Evolutionary conservation across 73 alveolate genomes (phyloP).

Genomic region (Paramecium caudatum): DNA sequence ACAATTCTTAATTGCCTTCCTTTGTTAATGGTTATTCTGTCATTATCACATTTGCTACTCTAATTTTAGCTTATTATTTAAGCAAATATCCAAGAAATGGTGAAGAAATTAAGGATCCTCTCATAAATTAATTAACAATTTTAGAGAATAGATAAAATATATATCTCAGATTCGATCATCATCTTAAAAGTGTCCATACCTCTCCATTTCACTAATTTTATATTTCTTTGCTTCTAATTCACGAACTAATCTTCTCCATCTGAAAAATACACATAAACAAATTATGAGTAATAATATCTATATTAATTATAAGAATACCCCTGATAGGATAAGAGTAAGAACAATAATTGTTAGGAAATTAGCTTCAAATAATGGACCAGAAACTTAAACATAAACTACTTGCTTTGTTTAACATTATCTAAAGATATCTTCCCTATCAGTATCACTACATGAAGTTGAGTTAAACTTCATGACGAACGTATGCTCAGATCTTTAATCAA

Average conservation of each 20-base stretch:
- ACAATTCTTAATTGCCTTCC: background rate
- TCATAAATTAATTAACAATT: slow-evolving; percentile 34
- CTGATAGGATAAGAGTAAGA: background rate
- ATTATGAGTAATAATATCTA: background rate
- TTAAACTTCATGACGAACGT: background rate
- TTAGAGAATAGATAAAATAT: slow-evolving; percentile 56
- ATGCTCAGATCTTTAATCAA: slow-evolving; percentile 26
- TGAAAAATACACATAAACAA: slow-evolving; percentile 1
- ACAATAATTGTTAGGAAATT: background rate
- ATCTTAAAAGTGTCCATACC: background rate
- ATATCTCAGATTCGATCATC: slow-evolving; percentile 22
- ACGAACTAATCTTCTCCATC: slow-evolving; percentile 20
- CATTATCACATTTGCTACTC: slow-evolving; percentile 25
- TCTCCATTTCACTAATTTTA: slow-evolving; percentile 17
- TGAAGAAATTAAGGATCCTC: slow-evolving; percentile 53
- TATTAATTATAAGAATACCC: background rate
- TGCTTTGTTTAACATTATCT: slow-evolving; percentile 9
- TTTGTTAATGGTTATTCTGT: slow-evolving; percentile 8
- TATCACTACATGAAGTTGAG: slow-evolving; percentile 7
- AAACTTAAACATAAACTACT: background rate
- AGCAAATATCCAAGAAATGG: background rate
- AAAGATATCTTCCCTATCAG: background rate
- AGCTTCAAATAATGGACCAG: slow-evolving; percentile 13
- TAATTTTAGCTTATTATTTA: background rate
- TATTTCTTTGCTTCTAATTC: slow-evolving; percentile 27